These are phyloP conservation scores for Crassisporium funariophilum DNA, from an alignment of 768 basidiomycete genomes.

Conservation along the genomic window DNA sequence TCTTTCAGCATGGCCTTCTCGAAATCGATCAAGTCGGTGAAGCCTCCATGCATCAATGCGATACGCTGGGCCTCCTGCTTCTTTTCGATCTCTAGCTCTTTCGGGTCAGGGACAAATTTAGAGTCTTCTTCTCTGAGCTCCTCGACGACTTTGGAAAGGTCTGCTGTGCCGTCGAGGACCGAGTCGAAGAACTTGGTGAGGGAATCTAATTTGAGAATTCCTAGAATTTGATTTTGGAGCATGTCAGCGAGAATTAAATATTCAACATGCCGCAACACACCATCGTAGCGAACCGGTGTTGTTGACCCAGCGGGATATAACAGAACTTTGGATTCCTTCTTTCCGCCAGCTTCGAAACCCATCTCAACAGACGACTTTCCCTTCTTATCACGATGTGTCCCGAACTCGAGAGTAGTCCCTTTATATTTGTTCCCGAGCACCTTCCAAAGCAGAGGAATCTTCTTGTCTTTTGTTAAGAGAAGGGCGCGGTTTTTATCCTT, in stretches of 20 bases:
- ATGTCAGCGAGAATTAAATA: background rate
- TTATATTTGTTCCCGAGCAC: conserved; percentile 74
- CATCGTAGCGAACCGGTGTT: conserved; percentile 65
- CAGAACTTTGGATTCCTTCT: conserved; percentile 67
- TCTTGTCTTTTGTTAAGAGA: conserved; percentile 74
- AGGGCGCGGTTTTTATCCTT: conserved; percentile 56
- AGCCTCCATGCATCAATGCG: conserved; percentile 53
- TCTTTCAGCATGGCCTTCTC: conserved; percentile 48
- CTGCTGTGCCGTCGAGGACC: conserved; percentile 66
- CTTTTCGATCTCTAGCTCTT: conserved; percentile 49
- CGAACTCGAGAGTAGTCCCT: conserved; percentile 59
- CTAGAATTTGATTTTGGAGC: conserved; percentile 34
- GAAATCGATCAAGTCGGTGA: conserved; percentile 51
- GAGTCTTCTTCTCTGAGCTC: conserved; percentile 43
- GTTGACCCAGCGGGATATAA: conserved; percentile 66
- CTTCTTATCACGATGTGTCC: conserved; percentile 64
- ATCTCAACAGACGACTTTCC: conserved; percentile 59
- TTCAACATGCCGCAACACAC: conserved; percentile 38
- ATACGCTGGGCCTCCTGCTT: conserved; percentile 57
- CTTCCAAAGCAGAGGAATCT: conserved; percentile 79
- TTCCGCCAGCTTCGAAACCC: conserved; percentile 56
- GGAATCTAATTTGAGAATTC: conserved; percentile 72
- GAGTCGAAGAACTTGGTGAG: conserved; percentile 75
- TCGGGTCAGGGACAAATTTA: conserved; percentile 36
- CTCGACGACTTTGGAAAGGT: conserved; percentile 48